Conservation (phyloP, 2,329 filamentous ascomycete species). For the Aspergillus carbonarius region DNA sequence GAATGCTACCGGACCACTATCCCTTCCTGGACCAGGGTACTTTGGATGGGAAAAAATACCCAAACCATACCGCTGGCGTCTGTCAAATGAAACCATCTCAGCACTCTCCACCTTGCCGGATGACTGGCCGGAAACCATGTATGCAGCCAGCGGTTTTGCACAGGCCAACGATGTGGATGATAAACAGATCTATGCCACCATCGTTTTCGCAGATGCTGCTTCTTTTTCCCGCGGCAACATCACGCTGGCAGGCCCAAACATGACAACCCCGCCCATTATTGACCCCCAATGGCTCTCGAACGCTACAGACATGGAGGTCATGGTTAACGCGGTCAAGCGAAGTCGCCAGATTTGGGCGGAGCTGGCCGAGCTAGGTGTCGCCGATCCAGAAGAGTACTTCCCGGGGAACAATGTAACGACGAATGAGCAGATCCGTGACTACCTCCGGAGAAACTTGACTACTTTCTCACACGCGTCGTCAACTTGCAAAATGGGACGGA, state of each 20-base stretch:
- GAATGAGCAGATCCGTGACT: constrained; percentile 42
- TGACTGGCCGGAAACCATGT: constrained; percentile 38
- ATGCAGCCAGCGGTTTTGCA: neutral
- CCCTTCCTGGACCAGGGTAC: constrained; percentile 24
- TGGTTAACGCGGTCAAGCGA: constrained; percentile 44
- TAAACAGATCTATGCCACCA: constrained; percentile 16
- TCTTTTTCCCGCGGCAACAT: constrained; percentile 18
- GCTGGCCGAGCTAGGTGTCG: constrained; percentile 23
- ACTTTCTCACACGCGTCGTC: constrained; percentile 35
- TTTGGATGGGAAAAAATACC: constrained; percentile 33
- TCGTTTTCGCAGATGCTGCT: constrained; percentile 12
- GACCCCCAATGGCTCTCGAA: constrained; percentile 17
- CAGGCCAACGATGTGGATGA: constrained; percentile 24
- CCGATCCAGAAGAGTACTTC: constrained; percentile 32
- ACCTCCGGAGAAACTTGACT: constrained; percentile 22
- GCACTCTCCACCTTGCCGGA: constrained; percentile 23
- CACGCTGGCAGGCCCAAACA: constrained; percentile 14
- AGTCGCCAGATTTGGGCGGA: constrained; percentile 36
- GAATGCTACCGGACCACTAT: constrained; percentile 25
- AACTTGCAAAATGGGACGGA: constrained; percentile 41
- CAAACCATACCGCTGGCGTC: constrained; percentile 16
- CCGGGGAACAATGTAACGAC: constrained; percentile 38
- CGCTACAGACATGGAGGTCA: constrained; percentile 43
- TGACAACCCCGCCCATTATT: constrained; percentile 17
- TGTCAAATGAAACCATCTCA: constrained; percentile 13